Conservation (phyloP, 2,329 filamentous ascomycete genomes). For the Cladophialophora carrionii region DNA sequence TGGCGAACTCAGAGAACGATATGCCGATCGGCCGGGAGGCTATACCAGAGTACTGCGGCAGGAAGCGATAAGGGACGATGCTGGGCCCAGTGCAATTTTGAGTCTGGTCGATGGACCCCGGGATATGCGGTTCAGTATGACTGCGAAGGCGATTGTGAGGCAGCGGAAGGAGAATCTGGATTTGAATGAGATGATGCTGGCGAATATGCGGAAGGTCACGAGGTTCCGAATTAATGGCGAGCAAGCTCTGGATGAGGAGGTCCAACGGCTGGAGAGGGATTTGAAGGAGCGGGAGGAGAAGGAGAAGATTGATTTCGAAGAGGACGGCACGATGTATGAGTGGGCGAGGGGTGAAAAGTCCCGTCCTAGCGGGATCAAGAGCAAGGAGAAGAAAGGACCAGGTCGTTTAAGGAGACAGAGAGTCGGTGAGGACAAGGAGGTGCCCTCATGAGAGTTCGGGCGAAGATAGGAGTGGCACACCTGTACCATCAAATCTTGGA, state of each 20-base stretch:
- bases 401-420: conserved; percentile 33
- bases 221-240: conserved; percentile 70
- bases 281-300: conserved; percentile 60
- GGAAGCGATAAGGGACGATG: conserved; percentile 84
- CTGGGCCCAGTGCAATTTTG: conserved; percentile 86
- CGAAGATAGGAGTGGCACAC: neutral
- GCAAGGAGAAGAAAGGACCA: conserved; percentile 37
- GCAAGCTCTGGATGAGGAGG: conserved; percentile 66
- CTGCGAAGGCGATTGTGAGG: conserved; percentile 78
- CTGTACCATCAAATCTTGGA: conserved; percentile 2
- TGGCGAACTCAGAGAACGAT: conserved; percentile 77
- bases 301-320: conserved; percentile 41
- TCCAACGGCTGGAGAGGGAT: conserved; percentile 49
- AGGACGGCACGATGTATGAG: conserved; percentile 36
- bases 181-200: conserved; percentile 71
- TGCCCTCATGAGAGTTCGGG: conserved; percentile 2
- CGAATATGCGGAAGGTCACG: conserved; percentile 84
- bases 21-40: conserved; percentile 77
- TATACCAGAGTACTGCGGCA: conserved; percentile 95
- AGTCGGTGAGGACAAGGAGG: conserved; percentile 31
- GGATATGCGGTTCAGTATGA: conserved; percentile 94
- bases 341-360: conserved; percentile 38
- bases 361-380: conserved; percentile 32
- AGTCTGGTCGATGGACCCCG: conserved; percentile 92
- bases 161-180: conserved; percentile 56